Evolutionary conservation across 2,329 filamentous ascomycete genomes (phyloP), one percentile per base, ranked within the genome.

Genomic region (Colletotrichum tanaceti): DNA sequence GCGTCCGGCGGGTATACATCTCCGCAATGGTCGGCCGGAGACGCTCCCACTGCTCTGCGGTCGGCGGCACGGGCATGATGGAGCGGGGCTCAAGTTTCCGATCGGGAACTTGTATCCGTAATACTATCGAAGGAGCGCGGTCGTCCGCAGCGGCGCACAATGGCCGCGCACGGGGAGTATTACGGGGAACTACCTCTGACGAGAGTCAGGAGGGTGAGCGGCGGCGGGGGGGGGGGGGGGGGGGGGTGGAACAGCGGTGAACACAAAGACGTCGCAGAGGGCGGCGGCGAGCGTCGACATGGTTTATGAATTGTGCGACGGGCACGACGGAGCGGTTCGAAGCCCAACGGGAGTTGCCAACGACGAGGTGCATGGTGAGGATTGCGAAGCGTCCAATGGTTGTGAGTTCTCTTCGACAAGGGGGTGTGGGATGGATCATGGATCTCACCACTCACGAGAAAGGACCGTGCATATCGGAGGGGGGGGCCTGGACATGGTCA

Each of bases 31-130:
- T 50, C 18, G 53, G 22, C 39, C 67, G 52, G n/a, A 58, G 22
- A 10, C 16, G 39, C 43, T 66, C 67, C 67, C 67, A 70, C 44
- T 70, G 43, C n/a, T 62, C 57, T n/a, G 63, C 11, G 5, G 57
- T 70, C 39, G 67, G 63, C 67, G 52, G 64, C 20, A 38, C 38
- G 22, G 62, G 55, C 62, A 65, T 65, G 6, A 13, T 44, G 28
- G 32, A 35, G 24, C 32, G 46, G 46, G 32, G 44, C 18, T 49
- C 28, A 10, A 22, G 16, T 14, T n/a, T n/a, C 58, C 58, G 46
- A 38, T 43, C 38, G 16, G 16, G 7, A 35, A 35, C 32, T 35
- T n/a, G n/a, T n/a, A n/a, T n/a, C n/a, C n/a, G n/a, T n/a, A n/a
- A 10, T 10, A 44, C 58, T 20, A 35, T 53, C 35, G 32, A 35